A percentile compares a stretch with the other conserved stretches of the same genome.
These are phyloP conservation scores for Talaromyces amestolkiae DNA, from an alignment of 2,329 filamentous ascomycete genomes.

Conservation along the genomic window DNA sequence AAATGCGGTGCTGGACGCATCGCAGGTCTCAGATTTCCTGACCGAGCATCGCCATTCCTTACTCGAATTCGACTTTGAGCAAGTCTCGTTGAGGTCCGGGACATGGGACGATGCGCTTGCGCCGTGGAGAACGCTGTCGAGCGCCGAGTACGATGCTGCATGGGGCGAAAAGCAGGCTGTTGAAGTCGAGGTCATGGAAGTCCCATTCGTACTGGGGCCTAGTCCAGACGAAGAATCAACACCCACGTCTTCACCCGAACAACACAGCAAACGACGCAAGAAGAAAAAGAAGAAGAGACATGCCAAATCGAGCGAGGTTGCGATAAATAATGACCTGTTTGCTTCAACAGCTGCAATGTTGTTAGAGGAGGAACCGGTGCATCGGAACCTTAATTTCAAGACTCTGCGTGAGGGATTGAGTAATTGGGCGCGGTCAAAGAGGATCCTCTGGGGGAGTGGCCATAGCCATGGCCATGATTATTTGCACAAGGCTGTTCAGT, in stretches of 20 bases:
- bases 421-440: slow-evolving; percentile 19
- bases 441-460: not conserved
- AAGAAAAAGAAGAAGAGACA: slow-evolving; percentile 17
- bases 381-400: slow-evolving; percentile 26
- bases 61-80: slow-evolving; percentile 76
- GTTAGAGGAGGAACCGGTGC: slow-evolving; percentile 21
- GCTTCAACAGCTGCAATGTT: slow-evolving; percentile 13
- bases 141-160: slow-evolving; percentile 37
- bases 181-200: slow-evolving; percentile 38
- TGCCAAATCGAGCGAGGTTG: not conserved
- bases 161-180: slow-evolving; percentile 37
- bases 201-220: slow-evolving; percentile 39
- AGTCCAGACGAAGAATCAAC: slow-evolving; percentile 19
- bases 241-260: not conserved
- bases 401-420: slow-evolving; percentile 22
- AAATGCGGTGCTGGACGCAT: slow-evolving; percentile 69
- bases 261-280: slow-evolving; percentile 17
- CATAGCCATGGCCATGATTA: not conserved
- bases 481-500: not conserved
- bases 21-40: slow-evolving; percentile 69
- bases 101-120: slow-evolving; percentile 81
- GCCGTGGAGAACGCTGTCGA: slow-evolving; percentile 49
- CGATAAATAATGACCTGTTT: slow-evolving; percentile 10
- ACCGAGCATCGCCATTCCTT: slow-evolving; percentile 65
- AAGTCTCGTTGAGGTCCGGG: slow-evolving; percentile 67